Evolutionary conservation across 768 basidiomycete species (phyloP).

Genomic region (Lactarius sp.): DNA sequence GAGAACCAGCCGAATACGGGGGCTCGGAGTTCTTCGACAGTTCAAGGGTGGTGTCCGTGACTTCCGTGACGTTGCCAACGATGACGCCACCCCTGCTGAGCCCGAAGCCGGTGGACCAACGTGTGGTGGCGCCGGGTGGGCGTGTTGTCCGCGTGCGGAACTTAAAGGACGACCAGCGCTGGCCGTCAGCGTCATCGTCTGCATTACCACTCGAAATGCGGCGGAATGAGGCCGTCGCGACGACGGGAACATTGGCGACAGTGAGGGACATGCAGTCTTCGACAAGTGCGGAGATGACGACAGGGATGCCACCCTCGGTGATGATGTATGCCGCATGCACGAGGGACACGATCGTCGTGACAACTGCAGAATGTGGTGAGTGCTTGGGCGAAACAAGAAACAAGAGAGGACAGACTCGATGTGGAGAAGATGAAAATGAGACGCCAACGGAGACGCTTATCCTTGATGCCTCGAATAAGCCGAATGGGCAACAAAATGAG

Average conservation of each 20-base stretch:
- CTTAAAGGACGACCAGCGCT: conserved; percentile 26
- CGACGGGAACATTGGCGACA: conserved; percentile 20
- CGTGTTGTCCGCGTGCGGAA: conserved; percentile 22
- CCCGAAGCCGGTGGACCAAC: background rate
- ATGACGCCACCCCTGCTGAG: background rate
- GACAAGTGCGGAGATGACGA: conserved; percentile 33
- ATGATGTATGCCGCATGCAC: conserved; percentile 32
- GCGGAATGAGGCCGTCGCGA: conserved; percentile 21
- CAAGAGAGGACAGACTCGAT: conserved; percentile 34
- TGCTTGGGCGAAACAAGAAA: background rate
- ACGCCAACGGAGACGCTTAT: conserved; percentile 37
- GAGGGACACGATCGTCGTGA: conserved; percentile 32
- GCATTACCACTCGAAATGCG: background rate
- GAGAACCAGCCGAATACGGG: background rate
- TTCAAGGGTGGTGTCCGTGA: background rate
- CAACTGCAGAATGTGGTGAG: conserved; percentile 14
- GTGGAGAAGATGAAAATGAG: conserved; percentile 51
- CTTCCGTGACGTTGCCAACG: background rate
- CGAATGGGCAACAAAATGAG: conserved; percentile 44
- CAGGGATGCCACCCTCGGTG: conserved; percentile 28
- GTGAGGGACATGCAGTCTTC: conserved; percentile 28
- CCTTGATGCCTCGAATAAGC: conserved; percentile 41
- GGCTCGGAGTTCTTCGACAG: background rate
- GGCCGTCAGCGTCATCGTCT: conserved; percentile 20
- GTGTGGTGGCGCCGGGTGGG: background rate